These are phyloP conservation scores for Polygonum maritimum DNA, from an alignment of 148 eudicot species.

Conservation along the genomic window DNA sequence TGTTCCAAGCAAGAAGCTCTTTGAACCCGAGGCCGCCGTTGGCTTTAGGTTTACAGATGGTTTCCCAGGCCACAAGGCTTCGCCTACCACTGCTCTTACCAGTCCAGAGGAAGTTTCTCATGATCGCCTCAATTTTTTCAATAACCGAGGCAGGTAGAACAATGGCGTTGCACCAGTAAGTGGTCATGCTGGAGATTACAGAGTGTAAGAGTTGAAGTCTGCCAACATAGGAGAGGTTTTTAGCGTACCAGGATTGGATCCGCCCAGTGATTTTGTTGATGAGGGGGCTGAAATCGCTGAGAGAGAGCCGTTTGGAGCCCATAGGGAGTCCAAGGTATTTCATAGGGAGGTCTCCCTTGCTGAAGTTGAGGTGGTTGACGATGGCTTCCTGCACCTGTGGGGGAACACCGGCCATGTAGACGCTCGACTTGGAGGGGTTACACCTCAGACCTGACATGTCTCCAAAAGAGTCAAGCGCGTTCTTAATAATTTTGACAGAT, in stretches of 20 bases:
- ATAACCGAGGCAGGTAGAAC: not conserved
- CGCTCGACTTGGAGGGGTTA: not conserved
- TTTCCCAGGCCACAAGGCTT: too few species aligned
- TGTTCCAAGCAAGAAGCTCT: too few species aligned
- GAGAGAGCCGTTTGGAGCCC: not conserved
- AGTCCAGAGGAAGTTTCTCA: too few species aligned
- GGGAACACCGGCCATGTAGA: not conserved
- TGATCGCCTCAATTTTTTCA: too few species aligned
- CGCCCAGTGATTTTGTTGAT: not conserved
- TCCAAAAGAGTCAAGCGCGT: not conserved
- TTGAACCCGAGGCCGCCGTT: too few species aligned
- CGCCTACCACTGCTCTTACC: too few species aligned
- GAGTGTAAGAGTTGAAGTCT: not conserved
- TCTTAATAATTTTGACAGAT: not conserved
- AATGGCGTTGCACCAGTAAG: not conserved
- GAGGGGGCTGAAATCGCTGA: not conserved
- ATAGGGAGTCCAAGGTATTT: not conserved
- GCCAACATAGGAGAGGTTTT: not conserved
- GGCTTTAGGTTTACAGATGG: too few species aligned
- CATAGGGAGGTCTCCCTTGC: not conserved
- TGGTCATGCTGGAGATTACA: not conserved
- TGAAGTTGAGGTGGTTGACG: not conserved
- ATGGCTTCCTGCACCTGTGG: too few species aligned
- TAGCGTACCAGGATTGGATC: not conserved
- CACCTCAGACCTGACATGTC: not conserved